Conservation (phyloP, 2,329 filamentous ascomycete species). For the Sclerotinia nivalis region DNA sequence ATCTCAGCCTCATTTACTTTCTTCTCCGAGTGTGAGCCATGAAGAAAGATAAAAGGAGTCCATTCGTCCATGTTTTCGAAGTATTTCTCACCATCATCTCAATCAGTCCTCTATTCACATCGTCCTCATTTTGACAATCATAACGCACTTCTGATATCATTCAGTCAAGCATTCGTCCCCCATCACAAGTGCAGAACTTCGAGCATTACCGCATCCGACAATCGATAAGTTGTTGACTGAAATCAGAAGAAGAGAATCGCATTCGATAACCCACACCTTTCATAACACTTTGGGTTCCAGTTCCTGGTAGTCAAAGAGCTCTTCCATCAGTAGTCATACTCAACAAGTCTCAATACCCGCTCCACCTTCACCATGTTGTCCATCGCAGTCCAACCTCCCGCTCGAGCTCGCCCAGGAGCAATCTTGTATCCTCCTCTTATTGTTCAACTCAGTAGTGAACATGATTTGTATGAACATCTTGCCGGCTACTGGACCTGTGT, state of each 20-base stretch:
- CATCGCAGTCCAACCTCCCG: conserved; percentile 38
- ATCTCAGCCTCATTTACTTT: conserved; percentile 19
- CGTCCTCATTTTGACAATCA: background rate
- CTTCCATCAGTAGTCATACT: background rate
- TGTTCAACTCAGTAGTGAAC: conserved; percentile 34
- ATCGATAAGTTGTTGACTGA: background rate
- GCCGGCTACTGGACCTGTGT: conserved; percentile 36
- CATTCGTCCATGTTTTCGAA: conserved; percentile 17
- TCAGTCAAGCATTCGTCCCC: background rate
- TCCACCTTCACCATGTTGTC: conserved; percentile 16
- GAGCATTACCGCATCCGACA: background rate
- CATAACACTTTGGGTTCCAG: background rate
- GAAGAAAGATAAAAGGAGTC: conserved; percentile 21
- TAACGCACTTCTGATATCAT: background rate
- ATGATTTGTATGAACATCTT: conserved; percentile 36
- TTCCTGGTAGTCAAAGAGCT: conserved; percentile 5
- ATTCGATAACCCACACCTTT: background rate
- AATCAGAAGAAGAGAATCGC: background rate
- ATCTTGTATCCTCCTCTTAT: conserved; percentile 37
- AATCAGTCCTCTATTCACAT: conserved; percentile 10
- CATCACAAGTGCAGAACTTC: background rate
- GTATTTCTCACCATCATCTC: conserved; percentile 12
- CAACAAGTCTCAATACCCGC: background rate
- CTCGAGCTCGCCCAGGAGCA: conserved; percentile 32
- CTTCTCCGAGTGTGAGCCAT: conserved; percentile 20